phyloP scores from a whole-genome alignment of 73 alveolate species.

The Paramecium caudatum region DNA sequence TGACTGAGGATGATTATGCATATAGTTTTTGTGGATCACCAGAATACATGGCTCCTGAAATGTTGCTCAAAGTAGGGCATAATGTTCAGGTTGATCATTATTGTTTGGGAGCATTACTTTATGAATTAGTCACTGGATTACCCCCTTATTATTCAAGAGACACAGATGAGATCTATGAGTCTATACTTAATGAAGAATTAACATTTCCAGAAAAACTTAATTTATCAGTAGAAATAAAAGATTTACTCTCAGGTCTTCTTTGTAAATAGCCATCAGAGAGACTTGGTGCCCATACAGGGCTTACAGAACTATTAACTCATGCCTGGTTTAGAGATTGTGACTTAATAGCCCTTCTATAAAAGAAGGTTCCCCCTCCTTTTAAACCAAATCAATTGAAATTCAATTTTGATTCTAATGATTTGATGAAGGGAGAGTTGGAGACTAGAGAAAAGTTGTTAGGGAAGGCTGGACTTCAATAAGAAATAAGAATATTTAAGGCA shows the following conservation, averaged over 20 bases:
- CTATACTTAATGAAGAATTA: conserved; percentile 77
- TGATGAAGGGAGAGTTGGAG: conserved; percentile 73
- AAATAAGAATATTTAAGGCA: conserved; percentile 41
- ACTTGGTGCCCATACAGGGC: conserved; percentile 83
- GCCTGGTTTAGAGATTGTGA: conserved; percentile 74
- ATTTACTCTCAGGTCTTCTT: conserved; percentile 83
- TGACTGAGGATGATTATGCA: conserved; percentile 77
- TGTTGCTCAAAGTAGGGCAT: conserved; percentile 80
- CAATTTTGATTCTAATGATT: conserved; percentile 70
- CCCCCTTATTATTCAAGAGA: conserved; percentile 80
- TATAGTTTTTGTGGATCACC: conserved; percentile 86
- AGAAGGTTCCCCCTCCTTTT: conserved; percentile 73
- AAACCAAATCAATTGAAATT: conserved; percentile 70
- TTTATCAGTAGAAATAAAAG: conserved; percentile 78
- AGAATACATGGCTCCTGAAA: conserved; percentile 85
- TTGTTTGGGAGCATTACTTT: conserved; percentile 80
- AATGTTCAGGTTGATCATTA: conserved; percentile 80
- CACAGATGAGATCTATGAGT: conserved; percentile 74
- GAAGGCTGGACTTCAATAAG: conserved; percentile 38
- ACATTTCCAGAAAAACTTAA: conserved; percentile 72
- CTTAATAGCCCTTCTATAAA: conserved; percentile 54
- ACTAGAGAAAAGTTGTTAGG: conserved; percentile 66
- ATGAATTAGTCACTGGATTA: conserved; percentile 81
- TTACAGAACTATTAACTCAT: conserved; percentile 74
- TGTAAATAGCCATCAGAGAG: conserved; percentile 90